These are phyloP conservation scores for Candida pseudocylindracea DNA, from an alignment of 1,139 yeast species.

Conservation along the genomic window DNA sequence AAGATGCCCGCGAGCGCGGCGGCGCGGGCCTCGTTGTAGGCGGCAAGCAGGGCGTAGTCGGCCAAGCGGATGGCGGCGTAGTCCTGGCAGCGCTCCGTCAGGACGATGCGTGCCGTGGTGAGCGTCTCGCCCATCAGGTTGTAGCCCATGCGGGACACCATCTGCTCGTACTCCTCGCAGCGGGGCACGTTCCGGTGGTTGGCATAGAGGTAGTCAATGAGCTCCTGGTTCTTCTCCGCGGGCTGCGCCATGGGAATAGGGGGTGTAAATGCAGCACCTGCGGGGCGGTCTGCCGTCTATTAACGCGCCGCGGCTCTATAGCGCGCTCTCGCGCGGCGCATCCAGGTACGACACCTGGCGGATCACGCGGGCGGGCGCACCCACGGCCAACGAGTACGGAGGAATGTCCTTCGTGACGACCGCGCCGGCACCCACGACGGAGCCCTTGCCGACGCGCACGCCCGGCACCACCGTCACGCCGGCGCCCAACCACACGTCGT, in stretches of 20 bases:
- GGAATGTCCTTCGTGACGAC: constrained; percentile 37
- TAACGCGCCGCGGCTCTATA: too few relatives aligned
- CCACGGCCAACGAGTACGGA: constrained; percentile 27
- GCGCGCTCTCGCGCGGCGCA: too few relatives aligned
- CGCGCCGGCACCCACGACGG: constrained; percentile 44
- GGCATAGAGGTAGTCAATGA: constrained; percentile 17
- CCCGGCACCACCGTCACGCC: constrained; percentile 35
- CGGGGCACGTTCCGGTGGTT: constrained; percentile 19
- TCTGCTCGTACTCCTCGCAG: constrained; percentile 18
- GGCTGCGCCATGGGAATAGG: not conserved
- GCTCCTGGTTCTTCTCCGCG: constrained; percentile 10
- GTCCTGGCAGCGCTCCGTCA: constrained; percentile 14
- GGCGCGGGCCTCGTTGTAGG: constrained; percentile 11
- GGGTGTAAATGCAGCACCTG: too few relatives aligned
- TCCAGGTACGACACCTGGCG: constrained; percentile 4
- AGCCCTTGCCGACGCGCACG: constrained; percentile 37
- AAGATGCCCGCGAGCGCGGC: constrained; percentile 16
- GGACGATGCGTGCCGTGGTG: constrained; percentile 7
- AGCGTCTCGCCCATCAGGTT: constrained; percentile 11
- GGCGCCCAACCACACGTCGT: constrained; percentile 48
- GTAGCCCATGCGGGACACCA: constrained; percentile 14
- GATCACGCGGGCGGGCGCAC: constrained; percentile 34
- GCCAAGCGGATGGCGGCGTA: constrained; percentile 16
- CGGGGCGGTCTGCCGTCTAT: too few relatives aligned
- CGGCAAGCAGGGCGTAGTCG: constrained; percentile 8